phyloP scores from a whole-genome alignment of 1,139 yeast species.

The Protomyces macrosporus region DNA sequence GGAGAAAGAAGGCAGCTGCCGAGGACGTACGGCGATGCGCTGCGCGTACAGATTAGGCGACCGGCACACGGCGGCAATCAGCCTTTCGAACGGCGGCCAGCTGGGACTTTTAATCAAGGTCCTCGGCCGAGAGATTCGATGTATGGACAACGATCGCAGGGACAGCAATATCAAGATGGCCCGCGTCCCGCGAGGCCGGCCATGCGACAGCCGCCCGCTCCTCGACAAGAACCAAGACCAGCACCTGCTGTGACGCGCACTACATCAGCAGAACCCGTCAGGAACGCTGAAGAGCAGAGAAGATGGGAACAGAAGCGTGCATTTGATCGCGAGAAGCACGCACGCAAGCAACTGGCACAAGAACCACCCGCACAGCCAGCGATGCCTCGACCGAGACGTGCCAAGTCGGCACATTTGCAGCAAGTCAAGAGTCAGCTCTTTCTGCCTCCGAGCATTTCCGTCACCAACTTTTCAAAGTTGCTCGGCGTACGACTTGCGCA shows the following conservation, averaged over 20 bases:
- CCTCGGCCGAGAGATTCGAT: background rate
- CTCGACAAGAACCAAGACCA: background rate
- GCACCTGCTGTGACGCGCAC: background rate
- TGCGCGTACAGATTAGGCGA: no score
- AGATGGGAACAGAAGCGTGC: conserved; percentile 6
- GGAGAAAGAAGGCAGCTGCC: no score
- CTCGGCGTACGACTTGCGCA: conserved; percentile 57
- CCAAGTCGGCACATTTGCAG: conserved; percentile 16
- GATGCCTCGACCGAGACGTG: background rate
- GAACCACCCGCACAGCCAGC: background rate
- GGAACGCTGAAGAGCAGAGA: background rate
- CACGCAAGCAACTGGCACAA: background rate
- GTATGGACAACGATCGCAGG: no score
- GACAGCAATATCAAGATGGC: no score
- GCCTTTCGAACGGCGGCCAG: background rate
- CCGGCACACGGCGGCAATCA: no score
- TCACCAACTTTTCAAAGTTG: conserved; percentile 68
- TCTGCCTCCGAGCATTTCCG: conserved; percentile 63
- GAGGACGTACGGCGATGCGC: no score
- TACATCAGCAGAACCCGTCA: background rate
- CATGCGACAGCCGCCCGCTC: no score
- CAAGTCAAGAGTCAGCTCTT: conserved; percentile 16
- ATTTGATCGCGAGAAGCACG: background rate
- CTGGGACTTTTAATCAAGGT: background rate
- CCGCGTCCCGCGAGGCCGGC: no score